Base-by-base conservation (phyloP, 805 yeast species). In the Pichia scutulata region DNA sequence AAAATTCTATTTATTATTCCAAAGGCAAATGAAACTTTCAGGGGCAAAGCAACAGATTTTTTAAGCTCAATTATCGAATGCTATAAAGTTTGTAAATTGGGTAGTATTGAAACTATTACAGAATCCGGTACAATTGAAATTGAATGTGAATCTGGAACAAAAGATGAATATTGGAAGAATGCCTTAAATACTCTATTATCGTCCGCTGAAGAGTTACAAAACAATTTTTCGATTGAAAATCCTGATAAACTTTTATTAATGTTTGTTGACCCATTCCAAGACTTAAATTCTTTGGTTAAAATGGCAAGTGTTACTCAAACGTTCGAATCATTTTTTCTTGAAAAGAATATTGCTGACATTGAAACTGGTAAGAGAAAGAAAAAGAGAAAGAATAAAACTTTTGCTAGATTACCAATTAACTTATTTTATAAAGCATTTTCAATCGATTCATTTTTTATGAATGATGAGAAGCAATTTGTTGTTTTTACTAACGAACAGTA, bases 161-260 rank as follows among this genome's bases (percentile, higher is more conserved):
- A 36, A 22, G 44, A 44, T n/a, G 41, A 51, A 28, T 61, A 60
- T 22, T 63, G 61, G 51, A 48, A 56, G 9, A 54, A 47, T 41
- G 45, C 36, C 7, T 48, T 33, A 59, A 57, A 44, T 52, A 61
- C 6, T 79, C 90, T 0, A 66, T 69, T 22, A 81, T 80, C 47
- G 72, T 95, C 54, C 85, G 95, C 92, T 65, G 68, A 41, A 83
- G 82, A 42, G 72, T 77, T 12, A 66, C 75, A 42, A 67, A 73
- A 18, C 69, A 77, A 66, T 75, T 79, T 54, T 75, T 74, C 45
- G 16, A n/a, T 43, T n/a, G 53, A 53, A 13, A 42, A 45, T 18
- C 49, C 49, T 7, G 42, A 28, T 43, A 46, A 49, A 16, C 33
- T 52, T 16, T 62, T 82, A 14, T 59, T 82, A 6, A 57, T 83